Base-by-base conservation (phyloP, 345 rosid genomes). In the Eucalyptus decipiens region DNA sequence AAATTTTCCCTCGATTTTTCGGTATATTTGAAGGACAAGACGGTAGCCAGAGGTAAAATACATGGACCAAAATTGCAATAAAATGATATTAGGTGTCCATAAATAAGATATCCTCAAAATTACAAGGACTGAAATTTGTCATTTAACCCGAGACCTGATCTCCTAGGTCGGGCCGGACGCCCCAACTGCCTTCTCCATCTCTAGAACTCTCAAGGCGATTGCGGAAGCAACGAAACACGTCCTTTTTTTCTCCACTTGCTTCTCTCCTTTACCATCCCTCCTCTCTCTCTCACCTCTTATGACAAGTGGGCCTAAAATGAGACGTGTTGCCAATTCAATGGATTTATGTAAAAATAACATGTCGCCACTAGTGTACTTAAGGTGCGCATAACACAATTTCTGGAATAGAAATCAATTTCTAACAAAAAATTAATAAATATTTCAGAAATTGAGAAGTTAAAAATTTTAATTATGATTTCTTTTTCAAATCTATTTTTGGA, bases 391-490 rank as follows among this genome's bases (percentile, higher is more conserved):
- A 47, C 49, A 47, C 11, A 47, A 47, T 11, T 11, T 47, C 0
- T 11, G 13, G 0, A 47, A 47, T 47, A 47, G 0, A 47, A 47
- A 47, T 47, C 0, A 1, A 47, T 11, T 47, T 47, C 1, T 47
- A 47, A 47, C 5, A 0, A 47, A 47, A 47, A 47, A 47, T 11
- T 3, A 47, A 47, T 47, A 47, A 47, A 47, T 11, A 11, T 47
- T 47, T 47, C 13, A 11, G 4, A 47, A 47, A 11, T 11, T 3
- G 49, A 11, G 2, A 47, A 47, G 13, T 47, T 47, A 11, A 47
- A 47, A 11, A 47, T 47, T 47, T 47, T 11, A 47, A 0, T 14
- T 47, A 47, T 47, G 5, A 47, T 11, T 47, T 47, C 0, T 47
- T 47, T 2, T 47, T 47, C 14, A 47, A 47, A 47, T 47, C 4